phyloP scores from a whole-genome alignment of 2,329 filamentous ascomycete genomes.

The Fusarium sp. region DNA sequence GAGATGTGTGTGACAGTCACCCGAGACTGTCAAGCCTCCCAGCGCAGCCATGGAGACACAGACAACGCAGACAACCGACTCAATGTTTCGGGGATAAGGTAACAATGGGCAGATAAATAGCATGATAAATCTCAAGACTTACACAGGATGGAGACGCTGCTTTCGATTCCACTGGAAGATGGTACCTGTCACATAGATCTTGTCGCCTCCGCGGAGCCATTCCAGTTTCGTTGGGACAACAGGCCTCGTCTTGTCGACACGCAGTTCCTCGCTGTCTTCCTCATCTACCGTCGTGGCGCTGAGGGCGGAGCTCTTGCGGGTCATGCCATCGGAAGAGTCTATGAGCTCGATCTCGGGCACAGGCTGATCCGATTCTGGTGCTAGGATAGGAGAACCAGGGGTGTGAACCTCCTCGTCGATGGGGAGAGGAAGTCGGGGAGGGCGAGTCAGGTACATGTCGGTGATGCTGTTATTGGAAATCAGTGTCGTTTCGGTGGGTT shows the following conservation, averaged over 20 bases:
- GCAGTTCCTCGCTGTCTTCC: slow-evolving; percentile 82
- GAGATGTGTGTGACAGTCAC: slow-evolving; percentile 40
- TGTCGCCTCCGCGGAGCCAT: slow-evolving; percentile 88
- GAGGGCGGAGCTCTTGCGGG: slow-evolving; percentile 70
- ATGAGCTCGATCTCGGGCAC: slow-evolving; percentile 69
- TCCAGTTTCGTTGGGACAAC: slow-evolving; percentile 89
- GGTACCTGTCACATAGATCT: slow-evolving; percentile 96
- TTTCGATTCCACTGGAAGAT: slow-evolving; percentile 99
- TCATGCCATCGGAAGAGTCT: slow-evolving; percentile 65
- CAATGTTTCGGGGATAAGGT: slow-evolving; percentile 42
- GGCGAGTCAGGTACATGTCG: slow-evolving; percentile 78
- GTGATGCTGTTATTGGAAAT: slow-evolving; percentile 72
- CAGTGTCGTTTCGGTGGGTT: slow-evolving; percentile 59
- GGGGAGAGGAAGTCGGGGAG: slow-evolving; percentile 90
- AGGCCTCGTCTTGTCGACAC: slow-evolving; percentile 80
- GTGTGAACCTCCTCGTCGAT: slow-evolving; percentile 94
- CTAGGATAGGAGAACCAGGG: slow-evolving; percentile 90
- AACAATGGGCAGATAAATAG: slow-evolving; percentile 13
- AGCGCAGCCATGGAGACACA: slow-evolving; percentile 47
- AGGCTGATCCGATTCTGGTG: slow-evolving; percentile 73
- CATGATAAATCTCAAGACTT: slow-evolving; percentile 60
- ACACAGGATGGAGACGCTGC: slow-evolving; percentile 89
- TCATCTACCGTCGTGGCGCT: slow-evolving; percentile 81
- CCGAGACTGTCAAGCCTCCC: slow-evolving; percentile 36
- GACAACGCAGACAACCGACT: slow-evolving; percentile 40